Conservation (phyloP, 1,139 yeast species). For the Scheffersomyces stambukii region DNA sequence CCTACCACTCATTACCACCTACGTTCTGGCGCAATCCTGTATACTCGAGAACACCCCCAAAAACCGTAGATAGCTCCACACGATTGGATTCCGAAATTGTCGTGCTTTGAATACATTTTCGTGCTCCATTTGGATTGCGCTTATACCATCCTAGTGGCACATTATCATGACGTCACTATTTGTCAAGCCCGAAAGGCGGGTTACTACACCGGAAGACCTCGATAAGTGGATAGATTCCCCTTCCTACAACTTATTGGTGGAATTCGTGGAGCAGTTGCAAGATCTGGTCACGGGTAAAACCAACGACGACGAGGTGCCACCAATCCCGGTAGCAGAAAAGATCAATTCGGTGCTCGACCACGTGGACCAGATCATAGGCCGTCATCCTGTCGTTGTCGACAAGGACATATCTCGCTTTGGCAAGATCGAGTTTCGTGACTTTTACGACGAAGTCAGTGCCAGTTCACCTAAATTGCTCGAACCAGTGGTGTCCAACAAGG, state of each 20-base stretch:
- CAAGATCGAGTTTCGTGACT: conserved; percentile 79
- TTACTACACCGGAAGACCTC: conserved; percentile 60
- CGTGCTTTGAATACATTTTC: not conserved
- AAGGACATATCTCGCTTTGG: conserved; percentile 81
- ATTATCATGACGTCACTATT: conserved; percentile 4
- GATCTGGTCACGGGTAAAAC: conserved; percentile 64
- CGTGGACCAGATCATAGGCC: conserved; percentile 42
- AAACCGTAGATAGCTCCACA: no score
- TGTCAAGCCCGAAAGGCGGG: conserved; percentile 46
- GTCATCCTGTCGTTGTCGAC: conserved; percentile 67
- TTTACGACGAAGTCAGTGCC: conserved; percentile 62
- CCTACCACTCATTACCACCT: no score
- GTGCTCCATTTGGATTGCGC: not conserved
- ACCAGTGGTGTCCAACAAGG: no score
- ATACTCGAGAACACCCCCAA: no score
- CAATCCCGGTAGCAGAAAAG: conserved; percentile 19
- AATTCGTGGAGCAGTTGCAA: conserved; percentile 58
- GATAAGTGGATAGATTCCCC: conserved; percentile 54
- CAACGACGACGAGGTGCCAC: conserved; percentile 35
- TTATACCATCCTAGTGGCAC: not conserved
- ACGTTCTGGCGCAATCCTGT: no score
- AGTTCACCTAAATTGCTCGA: no score
- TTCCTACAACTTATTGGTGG: conserved; percentile 47
- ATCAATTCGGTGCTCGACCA: conserved; percentile 33
- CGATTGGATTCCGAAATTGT: no score